Evolutionary conservation across 768 basidiomycete genomes (phyloP).

Genomic region (Suillus americanus): DNA sequence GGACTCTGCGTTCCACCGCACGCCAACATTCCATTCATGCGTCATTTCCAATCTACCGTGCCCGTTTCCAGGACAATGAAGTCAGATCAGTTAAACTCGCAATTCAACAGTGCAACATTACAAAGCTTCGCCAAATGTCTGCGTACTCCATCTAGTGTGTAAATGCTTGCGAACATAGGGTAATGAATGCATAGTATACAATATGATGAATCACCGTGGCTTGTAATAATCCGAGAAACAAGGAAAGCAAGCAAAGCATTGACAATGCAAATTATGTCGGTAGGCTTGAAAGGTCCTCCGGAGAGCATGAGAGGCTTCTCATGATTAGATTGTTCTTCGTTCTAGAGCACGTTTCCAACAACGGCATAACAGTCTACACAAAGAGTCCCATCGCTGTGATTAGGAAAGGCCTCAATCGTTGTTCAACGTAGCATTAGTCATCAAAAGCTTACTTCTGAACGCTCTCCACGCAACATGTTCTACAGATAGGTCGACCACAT

Average conservation of each 20-base stretch:
- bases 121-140: background rate
- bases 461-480: constrained; percentile 36
- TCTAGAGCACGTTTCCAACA: constrained; percentile 8
- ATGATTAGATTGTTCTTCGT: background rate
- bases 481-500: constrained; percentile 36
- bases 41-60: background rate
- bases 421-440: background rate
- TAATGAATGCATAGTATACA: constrained; percentile 5
- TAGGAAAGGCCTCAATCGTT: background rate
- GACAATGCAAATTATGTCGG: background rate
- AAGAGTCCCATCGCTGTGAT: constrained; percentile 29
- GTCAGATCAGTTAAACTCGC: background rate
- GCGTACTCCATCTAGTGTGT: background rate
- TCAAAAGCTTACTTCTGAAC: constrained; percentile 30
- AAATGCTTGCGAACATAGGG: background rate
- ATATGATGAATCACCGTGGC: constrained; percentile 1
- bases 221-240: background rate
- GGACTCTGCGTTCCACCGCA: background rate
- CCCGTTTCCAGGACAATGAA: background rate
- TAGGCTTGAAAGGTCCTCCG: background rate
- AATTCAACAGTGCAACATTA: background rate
- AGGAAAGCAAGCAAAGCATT: constrained; percentile 2
- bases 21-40: background rate
- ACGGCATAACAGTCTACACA: constrained; percentile 32
- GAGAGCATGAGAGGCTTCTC: background rate